Conservation (phyloP, 208 protist genomes). For the Crithidia sp. region DNA sequence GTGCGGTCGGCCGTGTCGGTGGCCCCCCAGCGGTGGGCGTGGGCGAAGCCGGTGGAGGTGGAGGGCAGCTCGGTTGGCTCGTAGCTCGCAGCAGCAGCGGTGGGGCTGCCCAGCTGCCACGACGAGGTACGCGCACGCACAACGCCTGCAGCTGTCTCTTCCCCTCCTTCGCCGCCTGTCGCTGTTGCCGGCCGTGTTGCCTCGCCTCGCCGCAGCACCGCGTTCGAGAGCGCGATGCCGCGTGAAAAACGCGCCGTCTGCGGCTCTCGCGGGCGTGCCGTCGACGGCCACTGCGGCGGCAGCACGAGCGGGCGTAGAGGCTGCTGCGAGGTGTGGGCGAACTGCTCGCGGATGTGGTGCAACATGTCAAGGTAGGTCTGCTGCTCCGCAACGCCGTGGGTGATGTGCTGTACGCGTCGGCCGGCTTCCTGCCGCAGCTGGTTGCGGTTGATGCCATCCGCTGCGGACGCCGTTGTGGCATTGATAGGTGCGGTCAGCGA, state of each 20-base stretch:
- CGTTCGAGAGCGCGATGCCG: constrained; percentile 31
- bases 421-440: constrained; percentile 31
- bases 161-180: neutral
- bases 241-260: constrained; percentile 39
- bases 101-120: neutral
- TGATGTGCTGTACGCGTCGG: constrained; percentile 30
- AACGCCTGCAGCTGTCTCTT: neutral
- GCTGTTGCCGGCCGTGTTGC: neutral
- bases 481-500: neutral
- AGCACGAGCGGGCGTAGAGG: constrained; percentile 49
- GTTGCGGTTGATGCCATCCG: constrained; percentile 32
- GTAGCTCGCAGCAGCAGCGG: constrained; percentile 6
- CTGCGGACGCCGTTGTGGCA: constrained; percentile 2
- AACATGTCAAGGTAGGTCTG: constrained; percentile 58
- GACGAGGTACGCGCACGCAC: neutral
- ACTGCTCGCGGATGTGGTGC: constrained; percentile 56
- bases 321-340: constrained; percentile 30
- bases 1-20: constrained; percentile 11
- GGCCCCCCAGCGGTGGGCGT: constrained; percentile 29
- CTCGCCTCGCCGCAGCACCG: constrained; percentile 1
- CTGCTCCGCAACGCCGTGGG: constrained; percentile 30
- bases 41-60: constrained; percentile 22
- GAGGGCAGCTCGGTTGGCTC: constrained; percentile 9
- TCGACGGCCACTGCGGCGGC: constrained; percentile 48
- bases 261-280: constrained; percentile 38